A percentile compares a stretch with the other conserved stretches of the same genome.
Evolutionary conservation across 2,329 filamentous ascomycete species (phyloP).

Genomic region (Aureobasidium vineae): DNA sequence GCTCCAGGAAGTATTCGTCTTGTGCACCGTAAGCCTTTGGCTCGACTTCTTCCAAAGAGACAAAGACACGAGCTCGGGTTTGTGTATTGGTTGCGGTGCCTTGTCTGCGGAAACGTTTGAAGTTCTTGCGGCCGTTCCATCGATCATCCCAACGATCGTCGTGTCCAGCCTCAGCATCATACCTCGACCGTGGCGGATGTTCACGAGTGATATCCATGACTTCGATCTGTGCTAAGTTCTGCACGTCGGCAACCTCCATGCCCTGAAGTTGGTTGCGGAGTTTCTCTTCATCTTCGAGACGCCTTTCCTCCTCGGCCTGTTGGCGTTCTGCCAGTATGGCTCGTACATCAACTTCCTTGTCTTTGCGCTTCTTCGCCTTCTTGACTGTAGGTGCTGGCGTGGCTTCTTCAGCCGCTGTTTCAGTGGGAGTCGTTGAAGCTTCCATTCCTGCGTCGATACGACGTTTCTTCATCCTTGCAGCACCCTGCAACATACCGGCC

Average conservation of each 20-base stretch:
- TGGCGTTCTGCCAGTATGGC: slow-evolving; percentile 58
- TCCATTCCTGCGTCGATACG: slow-evolving; percentile 55
- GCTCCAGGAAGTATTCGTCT: slow-evolving; percentile 71
- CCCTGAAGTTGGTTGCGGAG: slow-evolving; percentile 57
- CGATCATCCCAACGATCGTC: slow-evolving; percentile 74
- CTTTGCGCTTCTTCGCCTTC: slow-evolving; percentile 49
- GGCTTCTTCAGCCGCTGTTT: slow-evolving; percentile 10
- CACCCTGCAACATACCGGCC: slow-evolving; percentile 71
- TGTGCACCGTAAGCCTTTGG: slow-evolving; percentile 71
- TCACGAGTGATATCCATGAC: slow-evolving; percentile 58
- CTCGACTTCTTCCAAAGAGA: slow-evolving; percentile 68
- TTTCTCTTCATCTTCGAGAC: slow-evolving; percentile 64
- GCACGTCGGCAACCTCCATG: slow-evolving; percentile 69
- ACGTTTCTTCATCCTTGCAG: slow-evolving; percentile 75
- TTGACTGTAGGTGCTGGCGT: slow-evolving; percentile 29
- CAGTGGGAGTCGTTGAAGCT: neutral
- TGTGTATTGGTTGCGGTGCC: slow-evolving; percentile 38
- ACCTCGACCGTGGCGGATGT: slow-evolving; percentile 30
- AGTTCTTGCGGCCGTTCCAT: slow-evolving; percentile 96
- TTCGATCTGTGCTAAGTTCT: slow-evolving; percentile 72
- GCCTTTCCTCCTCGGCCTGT: slow-evolving; percentile 54
- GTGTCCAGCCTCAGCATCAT: slow-evolving; percentile 42
- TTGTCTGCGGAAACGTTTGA: slow-evolving; percentile 74
- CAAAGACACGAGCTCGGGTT: slow-evolving; percentile 59
- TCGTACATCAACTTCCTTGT: slow-evolving; percentile 66